Evolutionary conservation across 2,329 filamentous ascomycete species (phyloP), one percentile per base, ranked within the genome.

Genomic region (Scytalidium lignicola): DNA sequence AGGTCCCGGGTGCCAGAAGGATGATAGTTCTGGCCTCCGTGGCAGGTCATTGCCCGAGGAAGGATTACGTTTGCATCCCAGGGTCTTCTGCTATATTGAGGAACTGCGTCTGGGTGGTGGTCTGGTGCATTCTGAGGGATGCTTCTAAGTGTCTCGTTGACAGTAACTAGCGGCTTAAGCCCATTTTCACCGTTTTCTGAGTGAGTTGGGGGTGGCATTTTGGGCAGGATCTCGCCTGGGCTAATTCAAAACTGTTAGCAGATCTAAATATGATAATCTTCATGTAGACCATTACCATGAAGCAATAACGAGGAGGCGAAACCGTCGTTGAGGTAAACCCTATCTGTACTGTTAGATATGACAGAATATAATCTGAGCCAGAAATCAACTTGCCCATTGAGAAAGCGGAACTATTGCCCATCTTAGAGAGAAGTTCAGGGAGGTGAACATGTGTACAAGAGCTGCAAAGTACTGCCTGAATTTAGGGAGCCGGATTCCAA

Each of bases 141-240:
- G 10, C 39, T 41, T 22, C 8, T 13, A 17, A 66, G 51, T 3
- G 70, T 64, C 9, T 42, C 32, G 2, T 63, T 55, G 1, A 79
- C 74, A 0, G 78, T 75, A 1, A 67, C 70, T 47, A 69, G 75
- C 0, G 67, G 70, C 23, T 61, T 66, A 28, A 69, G 62, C 2
- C 65, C 65, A 13, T 51, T 62, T 2, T 65, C 61, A 66, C 67
- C 54, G 1, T 67, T 59, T 0, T 70, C 62, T 1, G 68, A 70
- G 53, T 90, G 83, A 0, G 84, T 89, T 0, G 79, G 71, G 0
- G 60, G 41, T 0, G 88, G 87, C 26, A 90, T 86, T 0, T 70
- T 62, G 0, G 88, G 88, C 0, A 93, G 74, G 1, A 60, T 66
- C 62, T 93, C 87, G 0, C 89, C 89, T 0, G 88, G 86, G 5